These are phyloP conservation scores for Saussurea involucrata DNA, from an alignment of 129 eudicot species.

Conservation along the genomic window DNA sequence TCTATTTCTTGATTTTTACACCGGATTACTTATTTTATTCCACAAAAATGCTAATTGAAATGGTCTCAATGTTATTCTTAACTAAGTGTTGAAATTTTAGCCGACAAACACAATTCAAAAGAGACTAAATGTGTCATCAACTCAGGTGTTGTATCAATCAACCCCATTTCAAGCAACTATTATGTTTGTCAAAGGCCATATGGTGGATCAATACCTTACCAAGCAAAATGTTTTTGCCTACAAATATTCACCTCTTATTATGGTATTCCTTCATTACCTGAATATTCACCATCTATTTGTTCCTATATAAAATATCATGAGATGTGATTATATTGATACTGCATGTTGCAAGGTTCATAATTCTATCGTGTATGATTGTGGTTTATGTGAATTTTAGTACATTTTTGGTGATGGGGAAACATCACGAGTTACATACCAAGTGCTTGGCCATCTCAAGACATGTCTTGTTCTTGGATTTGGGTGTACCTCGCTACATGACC, in stretches of 20 bases:
- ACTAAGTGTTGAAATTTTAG: slow-evolving; percentile 35
- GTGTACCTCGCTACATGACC: slow-evolving; percentile 83
- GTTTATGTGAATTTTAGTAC: slow-evolving; percentile 98
- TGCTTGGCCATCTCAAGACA: slow-evolving; percentile 88
- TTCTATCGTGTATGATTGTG: slow-evolving; percentile 87
- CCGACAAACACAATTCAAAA: slow-evolving; percentile 96
- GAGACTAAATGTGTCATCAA: slow-evolving; percentile 85
- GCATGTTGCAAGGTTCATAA: slow-evolving; percentile 62
- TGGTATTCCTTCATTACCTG: slow-evolving; percentile 43
- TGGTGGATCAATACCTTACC: slow-evolving; percentile 82
- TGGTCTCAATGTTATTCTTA: slow-evolving; percentile 15
- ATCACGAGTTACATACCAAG: slow-evolving; percentile 97
- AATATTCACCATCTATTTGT: neutral
- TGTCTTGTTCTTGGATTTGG: slow-evolving; percentile 98
- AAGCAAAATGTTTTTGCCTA: slow-evolving; percentile 76
- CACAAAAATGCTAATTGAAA: neutral
- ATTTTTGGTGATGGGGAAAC: slow-evolving; percentile 95
- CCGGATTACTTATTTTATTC: neutral
- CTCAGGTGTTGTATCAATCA: slow-evolving; percentile 92
- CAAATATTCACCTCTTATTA: slow-evolving; percentile 71
- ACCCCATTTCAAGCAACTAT: slow-evolving; percentile 97
- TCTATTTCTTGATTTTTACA: neutral
- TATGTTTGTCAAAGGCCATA: slow-evolving; percentile 77
- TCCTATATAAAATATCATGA: neutral
- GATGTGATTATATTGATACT: neutral